Evolutionary conservation across 2,329 filamentous ascomycete genomes (phyloP), one percentile per base, ranked within the genome.

Genomic region (Beauveria sp.): DNA sequence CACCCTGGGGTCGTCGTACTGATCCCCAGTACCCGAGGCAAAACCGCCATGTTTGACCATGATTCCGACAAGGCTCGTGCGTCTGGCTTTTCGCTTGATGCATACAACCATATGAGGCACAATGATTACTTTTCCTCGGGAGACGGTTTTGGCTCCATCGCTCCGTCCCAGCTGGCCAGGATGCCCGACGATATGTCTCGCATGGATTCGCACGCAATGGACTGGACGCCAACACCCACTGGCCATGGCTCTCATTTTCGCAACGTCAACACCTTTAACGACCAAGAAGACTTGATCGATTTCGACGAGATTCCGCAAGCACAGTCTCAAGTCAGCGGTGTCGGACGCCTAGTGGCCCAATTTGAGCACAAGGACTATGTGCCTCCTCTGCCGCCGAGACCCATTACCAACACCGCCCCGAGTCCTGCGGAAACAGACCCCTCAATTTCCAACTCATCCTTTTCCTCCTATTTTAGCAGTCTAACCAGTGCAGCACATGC

Each of bases 351-450:
- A 52, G 72, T 77, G 62, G 73, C 75, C 54, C 75, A 76, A 55
- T 77, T 77, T 66, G 75, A 77, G 59, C 75, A 72, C 62, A 75
- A 74, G 61, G 71, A 67, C 52, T 73, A 70, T 66, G 69, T 69
- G 45, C 74, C 71, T 45, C 71, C 73, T 45, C 69, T 76, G 1
- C 74, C 74, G 52, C 70, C 74, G 7, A 69, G 75, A 60, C 72
- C 73, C 9, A 67, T 65, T n/a, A 20, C 26, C 38, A 70, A 68
- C 43, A 70, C 69, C 52, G 64, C 63, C 65, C 67, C 60, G 53
- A 73, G 66, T 57, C 63, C 71, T 50, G 64, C 69, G 16, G 66
- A 65, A 50, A 63, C 67, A 50, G 68, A 66, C 54, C 68, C 67
- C 53, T 65, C 63, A 62, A 66, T 69, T 14, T 63, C 67, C 34